Conservation (phyloP, 2,329 filamentous ascomycete species). For the Aotearoamyces nothofagi region DNA sequence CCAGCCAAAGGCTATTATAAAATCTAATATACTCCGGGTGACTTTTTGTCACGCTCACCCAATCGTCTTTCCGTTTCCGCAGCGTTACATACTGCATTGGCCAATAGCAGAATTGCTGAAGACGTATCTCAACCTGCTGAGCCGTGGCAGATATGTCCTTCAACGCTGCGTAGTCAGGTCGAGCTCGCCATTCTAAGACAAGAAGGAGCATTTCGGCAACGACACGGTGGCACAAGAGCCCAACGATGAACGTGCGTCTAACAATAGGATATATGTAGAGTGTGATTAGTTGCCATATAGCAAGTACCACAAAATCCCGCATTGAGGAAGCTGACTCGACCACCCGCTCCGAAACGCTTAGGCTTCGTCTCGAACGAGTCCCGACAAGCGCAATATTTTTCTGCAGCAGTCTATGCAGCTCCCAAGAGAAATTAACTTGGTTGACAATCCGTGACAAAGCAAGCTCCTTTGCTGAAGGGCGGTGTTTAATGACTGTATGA, state of each 20-base stretch:
- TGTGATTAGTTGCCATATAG: slow-evolving; percentile 55
- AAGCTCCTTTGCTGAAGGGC: slow-evolving; percentile 67
- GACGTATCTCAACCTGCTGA: slow-evolving; percentile 89
- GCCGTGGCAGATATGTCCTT: slow-evolving; percentile 95
- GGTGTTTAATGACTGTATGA: slow-evolving; percentile 69
- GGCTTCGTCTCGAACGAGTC: slow-evolving; percentile 61
- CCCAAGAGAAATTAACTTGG: slow-evolving; percentile 92
- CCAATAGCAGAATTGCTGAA: slow-evolving; percentile 99
- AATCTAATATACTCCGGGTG: slow-evolving; percentile 98
- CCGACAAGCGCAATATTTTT: slow-evolving; percentile 82
- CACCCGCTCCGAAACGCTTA: slow-evolving; percentile 88
- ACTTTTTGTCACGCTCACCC: slow-evolving; percentile 88
- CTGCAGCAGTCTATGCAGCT: slow-evolving; percentile 72
- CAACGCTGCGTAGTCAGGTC: slow-evolving; percentile 65
- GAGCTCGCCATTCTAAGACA: slow-evolving; percentile 71
- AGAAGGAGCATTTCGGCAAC: slow-evolving; percentile 65
- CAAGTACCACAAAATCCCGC: slow-evolving; percentile 57
- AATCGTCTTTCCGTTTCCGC: slow-evolving; percentile 77
- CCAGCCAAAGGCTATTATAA: slow-evolving; percentile 97
- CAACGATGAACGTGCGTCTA: slow-evolving; percentile 57
- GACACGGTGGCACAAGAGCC: slow-evolving; percentile 65
- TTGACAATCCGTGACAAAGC: slow-evolving; percentile 71
- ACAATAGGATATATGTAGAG: slow-evolving; percentile 68
- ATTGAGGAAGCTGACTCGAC: slow-evolving; percentile 85
- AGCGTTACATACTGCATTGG: slow-evolving; percentile 90